phyloP scores from a whole-genome alignment of 2,329 filamentous ascomycete species.

The Xenoacremonium recifei region DNA sequence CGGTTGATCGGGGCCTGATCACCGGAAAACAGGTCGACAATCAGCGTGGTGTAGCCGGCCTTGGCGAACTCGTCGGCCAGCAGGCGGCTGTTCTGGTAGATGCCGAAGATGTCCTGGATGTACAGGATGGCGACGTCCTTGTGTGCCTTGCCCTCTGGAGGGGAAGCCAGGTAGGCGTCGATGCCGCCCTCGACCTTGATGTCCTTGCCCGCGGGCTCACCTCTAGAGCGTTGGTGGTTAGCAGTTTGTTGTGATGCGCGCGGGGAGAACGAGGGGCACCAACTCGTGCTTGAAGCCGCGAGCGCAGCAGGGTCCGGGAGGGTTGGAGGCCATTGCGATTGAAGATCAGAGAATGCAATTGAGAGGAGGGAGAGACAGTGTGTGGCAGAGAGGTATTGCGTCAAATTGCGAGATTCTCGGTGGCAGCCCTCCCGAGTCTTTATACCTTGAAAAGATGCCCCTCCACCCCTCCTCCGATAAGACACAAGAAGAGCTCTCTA shows the following conservation, averaged over 20 bases:
- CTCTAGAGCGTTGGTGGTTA: slow-evolving; percentile 34
- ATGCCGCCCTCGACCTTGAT: slow-evolving; percentile 45
- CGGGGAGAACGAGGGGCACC: slow-evolving; percentile 25
- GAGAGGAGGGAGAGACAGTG: background rate
- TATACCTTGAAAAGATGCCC: too few species aligned
- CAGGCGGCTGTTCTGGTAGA: slow-evolving; percentile 40
- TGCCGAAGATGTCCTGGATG: slow-evolving; percentile 37
- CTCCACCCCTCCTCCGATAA: too few species aligned
- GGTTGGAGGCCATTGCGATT: slow-evolving; percentile 50
- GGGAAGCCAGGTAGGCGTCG: slow-evolving; percentile 51
- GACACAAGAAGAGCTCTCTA: too few species aligned
- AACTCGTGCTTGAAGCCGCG: slow-evolving; percentile 54
- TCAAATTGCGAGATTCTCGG: too few species aligned
- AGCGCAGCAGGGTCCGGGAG: slow-evolving; percentile 51
- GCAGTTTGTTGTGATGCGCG: too few species aligned
- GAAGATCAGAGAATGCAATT: slow-evolving; percentile 3
- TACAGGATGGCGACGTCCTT: slow-evolving; percentile 32
- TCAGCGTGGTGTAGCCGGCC: slow-evolving; percentile 37
- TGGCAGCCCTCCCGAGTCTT: background rate
- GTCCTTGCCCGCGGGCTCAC: slow-evolving; percentile 44
- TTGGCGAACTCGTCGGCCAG: slow-evolving; percentile 40
- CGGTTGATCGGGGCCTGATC: slow-evolving; percentile 28
- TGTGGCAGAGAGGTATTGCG: too few species aligned
- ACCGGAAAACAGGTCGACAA: slow-evolving; percentile 39
- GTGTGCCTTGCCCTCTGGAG: slow-evolving; percentile 29